A percentile compares a stretch with the other conserved stretches of the same genome.
phyloP scores from a whole-genome alignment of 1,284 basidiomycete species.

The Apiotrichum gracile region DNA sequence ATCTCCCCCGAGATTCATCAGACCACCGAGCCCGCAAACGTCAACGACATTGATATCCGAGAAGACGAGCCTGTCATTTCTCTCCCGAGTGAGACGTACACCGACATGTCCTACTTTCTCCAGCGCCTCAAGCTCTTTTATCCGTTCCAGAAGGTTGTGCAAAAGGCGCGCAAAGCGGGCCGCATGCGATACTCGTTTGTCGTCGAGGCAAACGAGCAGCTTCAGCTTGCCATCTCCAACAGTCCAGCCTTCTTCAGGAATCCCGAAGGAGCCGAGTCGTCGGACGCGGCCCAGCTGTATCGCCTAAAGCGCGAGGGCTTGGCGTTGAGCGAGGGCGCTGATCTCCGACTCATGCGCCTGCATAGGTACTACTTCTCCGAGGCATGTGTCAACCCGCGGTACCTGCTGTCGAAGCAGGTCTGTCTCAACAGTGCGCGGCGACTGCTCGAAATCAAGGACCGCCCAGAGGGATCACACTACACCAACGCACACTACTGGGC shows the following conservation, averaged over 20 bases:
- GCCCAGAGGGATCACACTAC: background rate
- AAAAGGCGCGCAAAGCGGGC: slow-evolving; percentile 17
- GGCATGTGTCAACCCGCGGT: slow-evolving; percentile 21
- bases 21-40: slow-evolving; percentile 24
- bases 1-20: slow-evolving; percentile 23
- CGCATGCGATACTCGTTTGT: slow-evolving; percentile 22
- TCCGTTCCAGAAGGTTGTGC: slow-evolving; percentile 21
- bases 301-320: slow-evolving; percentile 16
- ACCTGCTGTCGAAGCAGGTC: slow-evolving; percentile 17
- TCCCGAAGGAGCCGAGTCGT: slow-evolving; percentile 4
- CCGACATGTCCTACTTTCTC: slow-evolving; percentile 26
- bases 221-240: slow-evolving; percentile 14
- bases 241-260: slow-evolving; percentile 16
- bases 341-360: slow-evolving; percentile 22
- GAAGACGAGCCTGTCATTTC: slow-evolving; percentile 11
- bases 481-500: slow-evolving; percentile 17
- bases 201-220: slow-evolving; percentile 17
- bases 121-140: slow-evolving; percentile 22
- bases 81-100: slow-evolving; percentile 17
- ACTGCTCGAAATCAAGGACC: slow-evolving; percentile 2
- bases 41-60: slow-evolving; percentile 21
- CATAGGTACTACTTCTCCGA: slow-evolving; percentile 25
- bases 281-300: slow-evolving; percentile 15
- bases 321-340: slow-evolving; percentile 20
- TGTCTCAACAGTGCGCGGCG: slow-evolving; percentile 15